Base-by-base conservation (phyloP, 495 filamentous ascomycete species). In the Trichoderma reesei region DNA sequence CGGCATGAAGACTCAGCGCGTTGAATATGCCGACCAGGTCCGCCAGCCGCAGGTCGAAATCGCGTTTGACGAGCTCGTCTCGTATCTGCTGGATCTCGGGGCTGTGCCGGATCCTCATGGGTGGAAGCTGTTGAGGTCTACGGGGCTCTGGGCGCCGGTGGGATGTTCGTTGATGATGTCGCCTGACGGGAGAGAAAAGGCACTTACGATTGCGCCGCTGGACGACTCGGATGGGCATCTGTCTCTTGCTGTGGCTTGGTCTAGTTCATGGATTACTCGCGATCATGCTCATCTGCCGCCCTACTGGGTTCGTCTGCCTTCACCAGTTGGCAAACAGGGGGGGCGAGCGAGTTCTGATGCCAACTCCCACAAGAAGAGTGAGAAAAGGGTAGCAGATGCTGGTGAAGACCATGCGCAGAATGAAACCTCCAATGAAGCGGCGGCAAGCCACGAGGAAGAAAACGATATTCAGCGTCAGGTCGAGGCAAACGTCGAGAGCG, bases 11-110 rank as follows among this genome's bases (percentile, higher is more conserved):
- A 80, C 80, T 26, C 85, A 87, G 69, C 74, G 85, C 34, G 70
- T 87, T 44, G 83, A 87, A 69, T 88, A 87, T 63, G 80, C 81
- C 56, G 86, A 88, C 63, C 84, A 89, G 70, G 73, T 89, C 54
- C 72, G 80, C 20, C 80, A 85, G 65, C 85, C 85, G 2, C 86
- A 88, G 68, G 86, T 86, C 18, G 85, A 88, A 64, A 78, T 87
- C 60, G 79, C 79, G 26, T 86, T 88, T 65, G 83, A 85, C 51
- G 79, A 83, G 66, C 75, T 88, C 5, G 68, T 88, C 2, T 79
- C 74, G 16, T 87, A 87, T 67, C 70, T 88, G 44, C 71, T 88
- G 8, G 86, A 88, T 69, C 71, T 86, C 3, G 86, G 86, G 1
- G 86, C 84, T 0, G 75, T 85, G 56, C 85, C 85, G 0, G 80